These are phyloP conservation scores for Daedaleopsis nitida DNA, from an alignment of 768 basidiomycete species.

Conservation along the genomic window DNA sequence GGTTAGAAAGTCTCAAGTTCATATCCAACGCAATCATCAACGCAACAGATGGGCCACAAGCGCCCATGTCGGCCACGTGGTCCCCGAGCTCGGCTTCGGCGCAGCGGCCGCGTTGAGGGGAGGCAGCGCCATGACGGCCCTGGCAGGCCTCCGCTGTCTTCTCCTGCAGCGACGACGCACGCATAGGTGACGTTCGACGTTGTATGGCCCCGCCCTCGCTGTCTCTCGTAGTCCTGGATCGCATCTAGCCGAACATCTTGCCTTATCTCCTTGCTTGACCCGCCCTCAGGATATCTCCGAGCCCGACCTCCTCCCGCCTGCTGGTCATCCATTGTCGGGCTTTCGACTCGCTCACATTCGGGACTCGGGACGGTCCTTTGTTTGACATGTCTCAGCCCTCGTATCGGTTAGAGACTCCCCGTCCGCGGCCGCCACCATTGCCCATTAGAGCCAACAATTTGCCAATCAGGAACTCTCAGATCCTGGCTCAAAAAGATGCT, in stretches of 20 bases:
- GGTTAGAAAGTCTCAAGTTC: constrained; percentile 4
- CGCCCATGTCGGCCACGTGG: constrained; percentile 19
- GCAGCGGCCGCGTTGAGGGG: constrained; percentile 21
- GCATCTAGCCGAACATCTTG: constrained; percentile 14
- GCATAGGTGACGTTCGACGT: constrained; percentile 4
- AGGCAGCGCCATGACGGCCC: constrained; percentile 14
- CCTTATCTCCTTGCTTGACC: constrained; percentile 14
- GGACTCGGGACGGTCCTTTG: constrained; percentile 4
- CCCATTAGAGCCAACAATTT: constrained; percentile 48
- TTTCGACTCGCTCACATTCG: constrained; percentile 2
- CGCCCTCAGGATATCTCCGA: constrained; percentile 17
- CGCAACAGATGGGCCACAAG: background rate
- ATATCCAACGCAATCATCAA: constrained; percentile 1
- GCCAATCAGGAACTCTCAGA: constrained; percentile 46
- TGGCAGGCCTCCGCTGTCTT: background rate
- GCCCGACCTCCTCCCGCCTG: background rate
- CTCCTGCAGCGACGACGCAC: constrained; percentile 6
- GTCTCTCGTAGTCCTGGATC: background rate
- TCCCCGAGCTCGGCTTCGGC: constrained; percentile 13
- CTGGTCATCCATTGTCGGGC: constrained; percentile 14
- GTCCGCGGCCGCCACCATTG: constrained; percentile 63
- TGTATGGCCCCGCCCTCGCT: background rate
- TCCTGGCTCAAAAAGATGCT: constrained; percentile 42
- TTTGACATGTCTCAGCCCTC: constrained; percentile 57
- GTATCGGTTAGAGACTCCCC: constrained; percentile 66